Percentiles rank a stretch among this genome's conserved stretches.
phyloP scores from a whole-genome alignment of 2,329 filamentous ascomycete genomes.

The Pseudogymnoascus sp. region DNA sequence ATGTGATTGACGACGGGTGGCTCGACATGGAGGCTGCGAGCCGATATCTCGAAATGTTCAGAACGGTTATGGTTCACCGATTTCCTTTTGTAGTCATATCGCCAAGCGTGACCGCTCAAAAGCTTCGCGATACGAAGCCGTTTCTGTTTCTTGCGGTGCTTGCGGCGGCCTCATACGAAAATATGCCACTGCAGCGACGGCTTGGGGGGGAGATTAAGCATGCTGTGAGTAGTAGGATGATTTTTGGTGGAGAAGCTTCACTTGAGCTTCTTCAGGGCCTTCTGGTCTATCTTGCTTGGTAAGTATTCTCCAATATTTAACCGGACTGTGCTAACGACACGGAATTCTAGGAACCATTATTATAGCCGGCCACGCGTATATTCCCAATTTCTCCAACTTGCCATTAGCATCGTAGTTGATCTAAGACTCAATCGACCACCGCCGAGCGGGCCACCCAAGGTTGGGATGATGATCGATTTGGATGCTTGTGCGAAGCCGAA shows the following conservation, averaged over 20 bases:
- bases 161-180: conserved; percentile 24
- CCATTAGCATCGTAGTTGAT: background rate
- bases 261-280: conserved; percentile 3
- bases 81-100: conserved; percentile 33
- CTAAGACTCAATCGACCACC: conserved; percentile 26
- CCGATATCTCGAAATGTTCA: conserved; percentile 16
- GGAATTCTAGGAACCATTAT: background rate
- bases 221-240: conserved; percentile 25
- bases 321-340: background rate
- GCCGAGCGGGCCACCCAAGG: background rate
- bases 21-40: background rate
- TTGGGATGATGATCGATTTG: conserved; percentile 11
- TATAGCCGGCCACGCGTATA: background rate
- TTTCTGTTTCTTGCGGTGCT: conserved; percentile 8
- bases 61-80: conserved; percentile 30
- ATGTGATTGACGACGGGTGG: conserved; percentile 3
- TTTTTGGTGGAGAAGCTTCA: conserved; percentile 9
- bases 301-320: background rate
- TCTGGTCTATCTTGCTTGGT: background rate
- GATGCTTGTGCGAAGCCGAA: conserved; percentile 5
- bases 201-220: conserved; percentile 29
- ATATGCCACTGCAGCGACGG: conserved; percentile 29
- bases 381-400: background rate
- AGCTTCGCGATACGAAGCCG: conserved; percentile 21
- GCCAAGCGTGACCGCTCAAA: conserved; percentile 19